phyloP scores from a whole-genome alignment of 139 green algal genomes.

The Mychonastes homosphaera region DNA sequence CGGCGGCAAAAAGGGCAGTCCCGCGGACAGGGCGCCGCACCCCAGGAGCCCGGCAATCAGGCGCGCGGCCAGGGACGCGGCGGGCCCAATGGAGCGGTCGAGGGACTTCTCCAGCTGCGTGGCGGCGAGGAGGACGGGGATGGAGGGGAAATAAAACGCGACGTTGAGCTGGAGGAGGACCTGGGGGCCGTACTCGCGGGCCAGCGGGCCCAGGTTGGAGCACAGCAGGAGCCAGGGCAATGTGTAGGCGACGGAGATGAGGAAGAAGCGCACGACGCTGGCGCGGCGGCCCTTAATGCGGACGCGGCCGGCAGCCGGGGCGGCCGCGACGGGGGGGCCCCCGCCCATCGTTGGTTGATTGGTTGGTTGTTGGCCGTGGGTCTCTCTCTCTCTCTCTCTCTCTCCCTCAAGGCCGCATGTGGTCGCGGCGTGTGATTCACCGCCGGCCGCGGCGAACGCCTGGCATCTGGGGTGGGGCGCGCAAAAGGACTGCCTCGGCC shows the following conservation, averaged over 20 bases:
- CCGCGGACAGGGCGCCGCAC: conserved; percentile 16
- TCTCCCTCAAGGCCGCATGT: no score
- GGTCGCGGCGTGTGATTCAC: no score
- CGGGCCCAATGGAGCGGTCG: conserved; percentile 43
- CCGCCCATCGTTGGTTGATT: no score
- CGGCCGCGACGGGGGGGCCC: no score
- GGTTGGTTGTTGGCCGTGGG: no score
- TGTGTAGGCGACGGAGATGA: conserved; percentile 46
- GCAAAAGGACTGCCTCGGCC: no score
- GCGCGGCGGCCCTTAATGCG: conserved; percentile 45
- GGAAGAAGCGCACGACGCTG: conserved; percentile 45
- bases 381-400: no score
- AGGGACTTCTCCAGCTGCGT: conserved; percentile 29
- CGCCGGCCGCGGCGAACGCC: no score
- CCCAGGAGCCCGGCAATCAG: conserved; percentile 19
- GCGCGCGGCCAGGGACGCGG: conserved; percentile 24
- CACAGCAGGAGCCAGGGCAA: conserved; percentile 55
- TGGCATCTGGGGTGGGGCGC: no score
- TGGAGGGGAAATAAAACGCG: conserved; percentile 65
- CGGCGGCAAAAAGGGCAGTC: conserved; percentile 38
- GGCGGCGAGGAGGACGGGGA: conserved; percentile 35
- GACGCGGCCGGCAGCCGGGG: neutral
- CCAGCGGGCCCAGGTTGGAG: conserved; percentile 34
- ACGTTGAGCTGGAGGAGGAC: conserved; percentile 69
- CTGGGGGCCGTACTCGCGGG: neutral